A percentile compares a stretch with the other conserved stretches of the same genome.
Conservation (phyloP, 441 rosid species). For the Gossypium aridum region DNA sequence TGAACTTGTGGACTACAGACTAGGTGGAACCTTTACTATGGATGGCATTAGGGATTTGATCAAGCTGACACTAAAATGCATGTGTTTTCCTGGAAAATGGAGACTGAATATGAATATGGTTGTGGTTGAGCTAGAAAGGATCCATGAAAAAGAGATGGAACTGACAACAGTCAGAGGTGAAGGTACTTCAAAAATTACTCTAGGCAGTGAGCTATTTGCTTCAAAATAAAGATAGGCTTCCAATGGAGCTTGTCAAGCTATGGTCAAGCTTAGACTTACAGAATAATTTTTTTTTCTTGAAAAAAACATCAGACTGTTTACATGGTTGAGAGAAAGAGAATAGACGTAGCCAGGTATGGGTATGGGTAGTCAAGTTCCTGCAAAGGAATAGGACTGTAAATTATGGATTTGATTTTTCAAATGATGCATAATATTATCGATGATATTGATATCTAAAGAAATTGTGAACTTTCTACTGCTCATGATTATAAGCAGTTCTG, state of each 20-base stretch:
- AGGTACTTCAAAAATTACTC: constrained; percentile 34
- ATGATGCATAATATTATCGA: neutral
- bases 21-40: constrained; percentile 35
- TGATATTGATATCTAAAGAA: neutral
- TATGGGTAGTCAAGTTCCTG: constrained; percentile 1
- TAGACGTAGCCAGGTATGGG: neutral
- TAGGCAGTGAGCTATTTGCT: constrained; percentile 52
- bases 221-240: constrained; percentile 11
- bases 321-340: neutral
- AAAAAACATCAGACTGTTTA: neutral
- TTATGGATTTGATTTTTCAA: constrained; percentile 13
- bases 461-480: neutral
- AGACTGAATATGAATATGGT: constrained; percentile 45
- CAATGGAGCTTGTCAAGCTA: constrained; percentile 5
- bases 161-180: constrained; percentile 49
- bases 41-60: constrained; percentile 39
- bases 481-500: neutral
- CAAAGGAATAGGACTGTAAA: constrained; percentile 13
- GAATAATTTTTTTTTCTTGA: neutral
- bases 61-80: constrained; percentile 40
- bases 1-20: constrained; percentile 36
- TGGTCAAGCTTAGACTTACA: constrained; percentile 17
- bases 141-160: constrained; percentile 42
- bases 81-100: constrained; percentile 30
- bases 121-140: constrained; percentile 40